Base-by-base conservation (phyloP, 2,329 filamentous ascomycete species). In the Taxawa tesnikishii region DNA sequence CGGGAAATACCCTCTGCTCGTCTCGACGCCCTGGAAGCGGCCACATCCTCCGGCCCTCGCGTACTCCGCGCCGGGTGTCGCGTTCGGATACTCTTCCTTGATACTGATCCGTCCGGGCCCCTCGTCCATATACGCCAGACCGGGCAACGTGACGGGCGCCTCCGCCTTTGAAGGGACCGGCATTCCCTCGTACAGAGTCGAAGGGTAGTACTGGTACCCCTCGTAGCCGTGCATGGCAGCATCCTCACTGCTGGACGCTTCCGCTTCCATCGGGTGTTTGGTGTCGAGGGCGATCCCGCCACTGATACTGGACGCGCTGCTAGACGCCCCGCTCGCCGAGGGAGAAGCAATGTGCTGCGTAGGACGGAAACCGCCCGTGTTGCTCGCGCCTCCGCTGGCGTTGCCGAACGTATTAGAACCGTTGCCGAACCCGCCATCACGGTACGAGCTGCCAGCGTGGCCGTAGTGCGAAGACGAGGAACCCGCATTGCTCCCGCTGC, bases 401-500 rank as follows among this genome's bases (percentile, higher is more conserved):
- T 42, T 35, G 15, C 32, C 24, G 15, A 33, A 15, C 24, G 32
- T 27, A 26, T 27, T 29, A 31, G 33, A 37, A 17, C 42, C 36
- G 15, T 45, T 43, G 31, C 40, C 41, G 24, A 45, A 46, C 9
- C 42, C 34, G 16, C 33, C 41, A 15, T 34, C 38, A 5, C 40
- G 38, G 21, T 38, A 31, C 14, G 49, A 42, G 34, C 49, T 48
- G 19, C 49, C 45, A n/a, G 45, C 42, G 15, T 54, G 36, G 15
- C 43, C 39, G 28, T 49, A 49, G n/a, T 31, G 41, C 35, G 43
- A 42, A 6, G 39, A 37, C 13, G 43, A 32, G 16, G 46, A 50
- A 29, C 56, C 60, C 31, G 55, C 58, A 18, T 55, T 50, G 38
- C 56, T 51, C 26, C 75, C 68, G 42, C 73, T 66, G 26, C 75